Evolutionary conservation across 2,329 filamentous ascomycete species (phyloP).

Genomic region (Epichloe scottii): DNA sequence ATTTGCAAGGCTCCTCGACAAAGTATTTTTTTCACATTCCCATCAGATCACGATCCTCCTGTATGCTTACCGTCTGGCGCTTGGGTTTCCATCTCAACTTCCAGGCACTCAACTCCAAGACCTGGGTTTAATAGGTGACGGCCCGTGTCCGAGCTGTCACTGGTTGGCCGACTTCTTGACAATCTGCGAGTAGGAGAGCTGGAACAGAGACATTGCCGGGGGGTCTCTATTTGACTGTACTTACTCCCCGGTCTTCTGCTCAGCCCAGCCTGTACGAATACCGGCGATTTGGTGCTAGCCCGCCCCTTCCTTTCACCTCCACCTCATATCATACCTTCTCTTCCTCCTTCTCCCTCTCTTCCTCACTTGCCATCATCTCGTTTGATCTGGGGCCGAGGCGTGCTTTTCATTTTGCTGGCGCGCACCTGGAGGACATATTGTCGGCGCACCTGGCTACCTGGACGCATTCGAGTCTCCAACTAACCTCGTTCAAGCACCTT

Average conservation of each 20-base stretch:
- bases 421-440: background rate
- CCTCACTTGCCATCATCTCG: background rate
- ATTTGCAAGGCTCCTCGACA: too few relatives aligned
- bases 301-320: conserved; percentile 2
- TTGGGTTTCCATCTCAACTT: background rate
- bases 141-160: conserved; percentile 1
- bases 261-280: conserved; percentile 7
- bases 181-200: conserved; percentile 11
- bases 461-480: background rate
- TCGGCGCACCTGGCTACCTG: background rate
- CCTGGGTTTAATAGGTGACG: background rate
- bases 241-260: conserved; percentile 6
- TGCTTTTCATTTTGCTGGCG: background rate
- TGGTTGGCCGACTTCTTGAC: background rate
- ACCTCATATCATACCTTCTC: conserved; percentile 5
- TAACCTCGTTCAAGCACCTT: background rate
- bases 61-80: background rate
- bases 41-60: too few relatives aligned
- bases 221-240: conserved; percentile 3
- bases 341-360: background rate
- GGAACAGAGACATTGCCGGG: conserved; percentile 13
- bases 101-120: background rate
- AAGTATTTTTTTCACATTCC: too few relatives aligned
- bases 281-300: conserved; percentile 6
- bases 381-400: background rate